Percentiles rank a stretch among this genome's conserved stretches.
Evolutionary conservation across 2,329 filamentous ascomycete species (phyloP).

Genomic region (Ascomycota sp.): DNA sequence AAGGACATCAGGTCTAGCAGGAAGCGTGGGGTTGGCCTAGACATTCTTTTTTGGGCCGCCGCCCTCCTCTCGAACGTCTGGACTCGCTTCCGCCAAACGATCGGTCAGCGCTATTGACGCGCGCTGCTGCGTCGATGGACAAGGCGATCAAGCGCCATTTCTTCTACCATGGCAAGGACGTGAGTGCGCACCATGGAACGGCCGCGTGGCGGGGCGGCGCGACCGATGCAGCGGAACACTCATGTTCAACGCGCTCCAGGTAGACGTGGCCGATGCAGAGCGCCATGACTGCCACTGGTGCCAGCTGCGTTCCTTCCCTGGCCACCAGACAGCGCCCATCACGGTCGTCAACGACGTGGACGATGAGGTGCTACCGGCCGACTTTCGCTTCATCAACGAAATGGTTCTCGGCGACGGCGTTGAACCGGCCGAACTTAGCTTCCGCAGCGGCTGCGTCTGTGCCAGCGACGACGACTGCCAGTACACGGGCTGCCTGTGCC

Average conservation of each 20-base stretch:
- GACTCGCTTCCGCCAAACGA: too few species aligned
- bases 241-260: not conserved
- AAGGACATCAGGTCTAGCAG: too few species aligned
- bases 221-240: not conserved
- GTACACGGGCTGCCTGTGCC: conserved; percentile 45
- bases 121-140: conserved; percentile 28
- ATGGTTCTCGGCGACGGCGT: conserved; percentile 42
- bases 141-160: conserved; percentile 25
- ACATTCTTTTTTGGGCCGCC: too few species aligned
- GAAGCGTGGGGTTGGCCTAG: too few species aligned
- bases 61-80: too few species aligned
- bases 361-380: conserved; percentile 30
- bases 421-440: conserved; percentile 34
- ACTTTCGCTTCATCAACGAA: conserved; percentile 48
- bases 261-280: conserved; percentile 16
- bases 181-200: too few species aligned
- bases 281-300: conserved; percentile 36
- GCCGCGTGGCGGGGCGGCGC: too few species aligned
- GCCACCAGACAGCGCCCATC: conserved; percentile 28
- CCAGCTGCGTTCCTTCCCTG: conserved; percentile 34
- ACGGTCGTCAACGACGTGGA: conserved; percentile 45
- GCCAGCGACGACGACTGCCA: conserved; percentile 40
- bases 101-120: too few species aligned
- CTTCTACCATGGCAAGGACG: conserved; percentile 23
- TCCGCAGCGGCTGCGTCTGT: conserved; percentile 52